Conservation (phyloP, 2,329 filamentous ascomycete species). For the Podosphaera aphanis region DNA sequence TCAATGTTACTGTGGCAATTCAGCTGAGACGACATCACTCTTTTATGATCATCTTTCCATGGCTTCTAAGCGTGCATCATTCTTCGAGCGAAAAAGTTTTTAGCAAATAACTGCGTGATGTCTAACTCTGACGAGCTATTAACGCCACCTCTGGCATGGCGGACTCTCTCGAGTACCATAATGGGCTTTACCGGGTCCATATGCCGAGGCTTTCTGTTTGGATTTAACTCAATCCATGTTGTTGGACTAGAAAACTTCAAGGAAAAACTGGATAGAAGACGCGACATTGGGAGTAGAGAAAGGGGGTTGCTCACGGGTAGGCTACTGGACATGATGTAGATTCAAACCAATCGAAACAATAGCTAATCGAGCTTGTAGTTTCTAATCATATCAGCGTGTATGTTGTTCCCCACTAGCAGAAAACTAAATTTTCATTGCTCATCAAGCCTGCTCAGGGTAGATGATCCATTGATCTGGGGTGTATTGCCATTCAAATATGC, state of each 20-base stretch:
- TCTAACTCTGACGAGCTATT: background rate
- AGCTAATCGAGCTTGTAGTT: slow-evolving; percentile 26
- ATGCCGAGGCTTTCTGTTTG: slow-evolving; percentile 52
- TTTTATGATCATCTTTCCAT: background rate
- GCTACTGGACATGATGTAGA: background rate
- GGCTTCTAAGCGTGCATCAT: background rate
- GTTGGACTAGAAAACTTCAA: slow-evolving; percentile 57
- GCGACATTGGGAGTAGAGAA: slow-evolving; percentile 38
- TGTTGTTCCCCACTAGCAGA: slow-evolving; percentile 19
- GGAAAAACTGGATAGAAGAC: slow-evolving; percentile 48
- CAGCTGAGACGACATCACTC: background rate
- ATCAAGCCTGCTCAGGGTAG: slow-evolving; percentile 34
- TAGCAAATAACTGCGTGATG: background rate
- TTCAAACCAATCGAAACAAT: background rate
- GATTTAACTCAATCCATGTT: slow-evolving; percentile 51
- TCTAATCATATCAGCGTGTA: slow-evolving; percentile 81
- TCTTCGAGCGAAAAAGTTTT: background rate
- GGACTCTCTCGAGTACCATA: slow-evolving; percentile 44
- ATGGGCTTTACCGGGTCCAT: slow-evolving; percentile 52
- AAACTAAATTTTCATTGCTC: background rate
- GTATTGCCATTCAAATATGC: slow-evolving; percentile 54
- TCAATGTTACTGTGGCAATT: background rate
- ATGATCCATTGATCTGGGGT: slow-evolving; percentile 90
- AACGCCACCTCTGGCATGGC: slow-evolving; percentile 32
- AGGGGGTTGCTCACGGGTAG: slow-evolving; percentile 65